Conservation (phyloP, 2,329 filamentous ascomycete species). For the Cryoendolithus antarcticus region DNA sequence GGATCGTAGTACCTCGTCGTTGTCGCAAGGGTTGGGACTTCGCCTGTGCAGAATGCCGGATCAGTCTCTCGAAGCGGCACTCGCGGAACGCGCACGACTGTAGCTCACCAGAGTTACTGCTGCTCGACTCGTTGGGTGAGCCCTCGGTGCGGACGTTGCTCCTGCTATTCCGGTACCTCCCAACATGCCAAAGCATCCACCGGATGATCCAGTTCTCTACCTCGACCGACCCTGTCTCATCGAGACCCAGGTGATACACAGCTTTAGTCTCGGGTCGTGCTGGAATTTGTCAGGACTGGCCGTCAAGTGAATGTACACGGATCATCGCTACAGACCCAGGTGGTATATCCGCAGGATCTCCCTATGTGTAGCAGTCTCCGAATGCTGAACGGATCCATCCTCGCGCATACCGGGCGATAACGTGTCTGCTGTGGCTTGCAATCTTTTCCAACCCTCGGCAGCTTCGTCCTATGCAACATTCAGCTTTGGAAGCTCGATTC, state of each 20-base stretch:
- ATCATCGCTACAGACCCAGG: conserved; percentile 1
- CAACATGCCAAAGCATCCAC: conserved; percentile 42
- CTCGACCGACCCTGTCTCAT: conserved; percentile 25
- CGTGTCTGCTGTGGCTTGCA: neutral
- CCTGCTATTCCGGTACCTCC: conserved; percentile 34
- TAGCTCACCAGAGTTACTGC: neutral
- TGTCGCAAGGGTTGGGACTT: conserved; percentile 1
- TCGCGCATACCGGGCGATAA: too few relatives aligned
- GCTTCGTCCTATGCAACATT: conserved; percentile 7
- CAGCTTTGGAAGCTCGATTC: too few relatives aligned
- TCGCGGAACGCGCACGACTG: too few relatives aligned
- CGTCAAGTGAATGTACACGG: too few relatives aligned
- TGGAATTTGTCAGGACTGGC: neutral
- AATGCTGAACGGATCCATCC: conserved; percentile 29
- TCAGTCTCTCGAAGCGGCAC: neutral
- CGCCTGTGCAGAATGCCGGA: neutral
- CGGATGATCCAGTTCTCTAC: conserved; percentile 39
- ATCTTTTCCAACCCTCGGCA: too few relatives aligned
- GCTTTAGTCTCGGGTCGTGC: conserved; percentile 28
- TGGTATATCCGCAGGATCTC: conserved; percentile 32
- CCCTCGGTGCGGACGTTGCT: conserved; percentile 20
- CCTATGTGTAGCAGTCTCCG: conserved; percentile 34
- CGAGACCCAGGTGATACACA: conserved; percentile 31
- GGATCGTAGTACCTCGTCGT: conserved; percentile 2
- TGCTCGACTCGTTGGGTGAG: conserved; percentile 8